phyloP scores from a whole-genome alignment of 2,329 filamentous ascomycete species.

The Fusarium cicatricum region DNA sequence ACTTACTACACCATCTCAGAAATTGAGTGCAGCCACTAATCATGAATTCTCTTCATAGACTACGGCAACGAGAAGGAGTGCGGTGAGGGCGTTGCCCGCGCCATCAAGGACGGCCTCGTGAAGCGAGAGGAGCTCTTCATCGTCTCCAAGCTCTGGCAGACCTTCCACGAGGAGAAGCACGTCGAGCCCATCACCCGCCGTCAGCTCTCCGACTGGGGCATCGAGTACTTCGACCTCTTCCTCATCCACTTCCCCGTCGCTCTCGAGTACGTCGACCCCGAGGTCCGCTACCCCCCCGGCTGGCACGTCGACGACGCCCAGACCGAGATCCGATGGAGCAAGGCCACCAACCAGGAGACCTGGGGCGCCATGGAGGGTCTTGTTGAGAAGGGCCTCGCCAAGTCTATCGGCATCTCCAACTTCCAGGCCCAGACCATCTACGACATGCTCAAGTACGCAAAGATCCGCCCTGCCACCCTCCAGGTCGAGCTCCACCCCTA shows the following conservation, averaged over 20 bases:
- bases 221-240: constrained; percentile 92
- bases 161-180: constrained; percentile 82
- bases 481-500: constrained; percentile 94
- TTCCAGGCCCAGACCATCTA: constrained; percentile 81
- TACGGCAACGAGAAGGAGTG: constrained; percentile 85
- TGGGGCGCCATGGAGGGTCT: constrained; percentile 83
- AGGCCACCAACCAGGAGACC: constrained; percentile 80
- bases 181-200: constrained; percentile 79
- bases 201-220: constrained; percentile 81
- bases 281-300: constrained; percentile 79
- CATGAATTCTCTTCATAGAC: constrained; percentile 58
- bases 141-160: constrained; percentile 93
- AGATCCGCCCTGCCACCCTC: constrained; percentile 76
- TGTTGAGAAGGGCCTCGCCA: constrained; percentile 72
- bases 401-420: constrained; percentile 83
- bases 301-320: constrained; percentile 72
- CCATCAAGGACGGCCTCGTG: constrained; percentile 82
- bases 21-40: constrained; percentile 12
- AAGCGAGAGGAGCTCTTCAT: constrained; percentile 91
- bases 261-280: constrained; percentile 84
- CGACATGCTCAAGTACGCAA: constrained; percentile 81
- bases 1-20: not conserved
- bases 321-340: constrained; percentile 68
- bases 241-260: constrained; percentile 90
- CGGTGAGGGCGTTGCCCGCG: constrained; percentile 78